Conservation (phyloP, 2,329 filamentous ascomycete species). For the Arthrobotrys entomopaga region DNA sequence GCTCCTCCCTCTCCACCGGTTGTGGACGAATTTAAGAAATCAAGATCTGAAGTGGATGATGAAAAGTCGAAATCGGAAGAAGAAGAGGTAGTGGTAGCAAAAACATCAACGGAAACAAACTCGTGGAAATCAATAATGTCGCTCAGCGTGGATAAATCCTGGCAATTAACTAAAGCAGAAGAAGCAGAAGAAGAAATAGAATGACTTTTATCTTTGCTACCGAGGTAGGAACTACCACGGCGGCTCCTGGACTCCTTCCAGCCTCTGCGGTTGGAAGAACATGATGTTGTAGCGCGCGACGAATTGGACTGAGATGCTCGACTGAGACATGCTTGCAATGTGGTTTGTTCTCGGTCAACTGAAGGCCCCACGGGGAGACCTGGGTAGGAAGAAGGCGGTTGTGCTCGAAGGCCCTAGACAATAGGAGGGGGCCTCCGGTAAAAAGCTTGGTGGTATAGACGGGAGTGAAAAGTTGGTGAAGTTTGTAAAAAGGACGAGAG, state of each 20-base stretch:
- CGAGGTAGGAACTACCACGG: constrained; percentile 42
- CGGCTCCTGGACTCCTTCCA: constrained; percentile 43
- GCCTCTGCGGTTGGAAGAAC: constrained; percentile 48
- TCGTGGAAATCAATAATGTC: constrained; percentile 49
- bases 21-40: constrained; percentile 21
- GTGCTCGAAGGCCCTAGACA: constrained; percentile 26
- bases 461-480: constrained; percentile 22
- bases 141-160: constrained; percentile 11
- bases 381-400: constrained; percentile 20
- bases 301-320: constrained; percentile 16
- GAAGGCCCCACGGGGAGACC: constrained; percentile 53
- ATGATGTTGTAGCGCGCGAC: constrained; percentile 13
- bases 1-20: constrained; percentile 15
- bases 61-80: constrained; percentile 7
- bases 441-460: background rate
- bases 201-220: constrained; percentile 19
- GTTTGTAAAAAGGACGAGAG: constrained; percentile 41
- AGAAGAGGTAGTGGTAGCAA: constrained; percentile 30
- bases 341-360: constrained; percentile 28
- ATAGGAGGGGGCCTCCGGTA: constrained; percentile 22
- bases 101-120: constrained; percentile 44
- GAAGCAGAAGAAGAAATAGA: background rate
- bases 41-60: constrained; percentile 28
- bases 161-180: background rate
- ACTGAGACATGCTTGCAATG: constrained; percentile 44